Evolutionary conservation across 2,329 filamentous ascomycete genomes (phyloP).

Genomic region (Sporothrix globosa): DNA sequence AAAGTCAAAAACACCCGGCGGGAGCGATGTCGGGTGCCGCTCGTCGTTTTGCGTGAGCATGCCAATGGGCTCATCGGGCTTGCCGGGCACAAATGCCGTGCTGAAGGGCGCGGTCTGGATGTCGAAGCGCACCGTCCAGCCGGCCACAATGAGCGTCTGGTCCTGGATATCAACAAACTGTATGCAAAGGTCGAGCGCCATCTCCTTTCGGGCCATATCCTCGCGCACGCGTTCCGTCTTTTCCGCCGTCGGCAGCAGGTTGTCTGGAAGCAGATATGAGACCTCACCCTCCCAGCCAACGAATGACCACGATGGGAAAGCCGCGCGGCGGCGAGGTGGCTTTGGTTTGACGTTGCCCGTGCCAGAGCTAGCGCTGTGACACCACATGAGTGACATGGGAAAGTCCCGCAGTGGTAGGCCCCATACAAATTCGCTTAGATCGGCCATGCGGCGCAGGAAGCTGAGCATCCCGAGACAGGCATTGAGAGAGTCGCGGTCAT

Average conservation of each 20-base stretch:
- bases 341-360: background rate
- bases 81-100: conserved; percentile 28
- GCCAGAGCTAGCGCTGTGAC: background rate
- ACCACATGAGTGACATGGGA: conserved; percentile 31
- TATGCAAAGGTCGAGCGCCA: conserved; percentile 23
- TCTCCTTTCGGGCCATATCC: conserved; percentile 6
- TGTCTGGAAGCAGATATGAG: conserved; percentile 22
- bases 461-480: conserved; percentile 27
- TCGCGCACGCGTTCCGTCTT: background rate
- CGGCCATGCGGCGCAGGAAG: background rate
- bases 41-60: conserved; percentile 25
- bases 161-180: conserved; percentile 2
- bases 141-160: conserved; percentile 2
- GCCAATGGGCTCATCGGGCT: conserved; percentile 13
- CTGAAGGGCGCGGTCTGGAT: conserved; percentile 30
- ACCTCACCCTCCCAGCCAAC: conserved; percentile 29
- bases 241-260: conserved; percentile 11
- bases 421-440: conserved; percentile 17
- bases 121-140: conserved; percentile 22
- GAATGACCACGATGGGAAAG: conserved; percentile 30
- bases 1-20: conserved; percentile 26
- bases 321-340: conserved; percentile 5
- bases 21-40: conserved; percentile 24
- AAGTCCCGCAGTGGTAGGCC: conserved; percentile 30
- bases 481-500: conserved; percentile 29